Evolutionary conservation across 768 basidiomycete genomes (phyloP), one percentile per base, ranked within the genome.

Genomic region (Tubosaeta sp.): DNA sequence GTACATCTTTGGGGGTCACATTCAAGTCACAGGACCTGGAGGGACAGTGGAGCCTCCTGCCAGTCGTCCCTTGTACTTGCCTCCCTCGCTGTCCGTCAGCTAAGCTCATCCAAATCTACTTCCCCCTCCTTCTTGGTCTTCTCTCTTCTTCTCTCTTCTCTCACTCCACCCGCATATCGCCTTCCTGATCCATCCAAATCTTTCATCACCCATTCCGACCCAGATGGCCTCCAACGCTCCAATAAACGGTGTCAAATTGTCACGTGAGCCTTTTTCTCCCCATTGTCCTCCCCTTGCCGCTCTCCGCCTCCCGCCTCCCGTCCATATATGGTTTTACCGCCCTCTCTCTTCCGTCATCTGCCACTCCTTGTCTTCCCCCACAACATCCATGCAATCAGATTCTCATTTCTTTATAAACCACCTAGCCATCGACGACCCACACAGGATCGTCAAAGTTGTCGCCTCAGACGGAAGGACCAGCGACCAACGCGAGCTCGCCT

Each of bases 381-480:
- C 12, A 53, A 43, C 46, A 57, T 64, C 69, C 22, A 67, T 66
- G 62, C 43, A 60, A 56, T 69, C 59, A 25, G 56, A 60, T 16
- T 43, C 60, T 69, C 42, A 64, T 53, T 31, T 57, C 52, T 49
- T 54, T 54, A 46, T 59, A 56, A 60, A 61, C 62, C 54, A 59
- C 51, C 34, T 71, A 88, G 85, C 84, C 68, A 83, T 88, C 74
- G 97, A 98, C 76, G 95, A 99, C 76, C 93, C 95, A n/a, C 82
- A 87, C 72, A 91, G 91, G 76, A 81, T 97, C 65, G 87, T 95
- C 76, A 93, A 91, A 71, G 97, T 99, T 64, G 79, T 89, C 68
- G 95, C 95, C 53, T 91, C 88, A 56, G 89, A 95, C 65, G 97
- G 97, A 74, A 97, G 95, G 82, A 76, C 86, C 6, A 93, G 91